A percentile compares a stretch with the other conserved stretches of the same genome.
Conservation (phyloP, 176 grass and related monocot genomes). For the Bonia amplexicaulis region DNA sequence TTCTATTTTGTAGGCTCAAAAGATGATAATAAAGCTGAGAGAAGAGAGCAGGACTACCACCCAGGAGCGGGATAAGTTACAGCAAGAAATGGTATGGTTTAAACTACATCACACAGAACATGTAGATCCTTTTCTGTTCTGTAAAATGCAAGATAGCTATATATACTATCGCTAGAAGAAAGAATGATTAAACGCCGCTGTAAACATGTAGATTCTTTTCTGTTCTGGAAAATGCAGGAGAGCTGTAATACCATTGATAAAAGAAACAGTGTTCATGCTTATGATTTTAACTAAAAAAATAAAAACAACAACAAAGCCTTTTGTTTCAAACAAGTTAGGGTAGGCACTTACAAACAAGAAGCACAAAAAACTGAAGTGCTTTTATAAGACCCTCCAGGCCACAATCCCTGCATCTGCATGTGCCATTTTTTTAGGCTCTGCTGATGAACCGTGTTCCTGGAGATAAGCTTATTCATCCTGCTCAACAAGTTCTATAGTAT, state of each 20-base stretch:
- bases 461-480: neutral
- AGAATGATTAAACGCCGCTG: neutral
- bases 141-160: neutral
- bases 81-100: slow-evolving; percentile 76
- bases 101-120: neutral
- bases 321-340: too few relatives aligned
- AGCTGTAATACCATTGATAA: neutral
- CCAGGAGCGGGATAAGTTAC: slow-evolving; percentile 69
- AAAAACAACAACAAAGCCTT: too few relatives aligned
- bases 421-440: neutral
- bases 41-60: slow-evolving; percentile 63
- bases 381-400: neutral
- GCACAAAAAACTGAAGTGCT: neutral
- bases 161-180: neutral
- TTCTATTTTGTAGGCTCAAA: slow-evolving; percentile 66
- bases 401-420: neutral
- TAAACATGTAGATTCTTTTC: neutral
- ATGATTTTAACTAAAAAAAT: neutral
- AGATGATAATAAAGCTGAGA: slow-evolving; percentile 67
- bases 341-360: neutral
- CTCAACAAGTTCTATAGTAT: neutral
- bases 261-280: neutral
- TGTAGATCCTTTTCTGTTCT: neutral
- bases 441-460: neutral
- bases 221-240: neutral